Evolutionary conservation across 2,329 filamentous ascomycete genomes (phyloP).

Genomic region (Apiospora koreana): DNA sequence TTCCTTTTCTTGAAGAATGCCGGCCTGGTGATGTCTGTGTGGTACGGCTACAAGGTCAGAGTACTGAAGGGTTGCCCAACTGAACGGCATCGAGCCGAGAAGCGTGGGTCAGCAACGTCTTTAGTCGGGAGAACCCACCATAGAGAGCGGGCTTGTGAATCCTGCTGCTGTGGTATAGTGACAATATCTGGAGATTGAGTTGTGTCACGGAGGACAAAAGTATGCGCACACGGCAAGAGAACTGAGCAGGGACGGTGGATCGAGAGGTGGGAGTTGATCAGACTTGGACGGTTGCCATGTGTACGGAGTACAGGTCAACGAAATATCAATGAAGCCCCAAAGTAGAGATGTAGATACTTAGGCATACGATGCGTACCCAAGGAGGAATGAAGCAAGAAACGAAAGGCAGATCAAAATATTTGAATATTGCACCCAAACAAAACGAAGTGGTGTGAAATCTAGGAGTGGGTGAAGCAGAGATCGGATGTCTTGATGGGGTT

Average conservation of each 20-base stretch:
- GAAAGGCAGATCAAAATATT: not conserved
- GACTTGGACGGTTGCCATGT: not conserved
- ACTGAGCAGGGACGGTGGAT: not conserved
- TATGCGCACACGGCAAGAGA: not conserved
- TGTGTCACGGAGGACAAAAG: constrained; percentile 12
- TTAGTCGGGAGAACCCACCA: not conserved
- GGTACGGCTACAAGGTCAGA: not conserved
- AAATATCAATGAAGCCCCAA: not conserved
- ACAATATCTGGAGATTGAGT: constrained; percentile 5
- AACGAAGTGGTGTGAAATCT: not conserved
- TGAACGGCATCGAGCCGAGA: not conserved
- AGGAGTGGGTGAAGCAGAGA: not conserved
- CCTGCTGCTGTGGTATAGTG: constrained; percentile 1
- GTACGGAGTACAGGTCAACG: not conserved
- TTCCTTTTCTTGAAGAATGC: not conserved
- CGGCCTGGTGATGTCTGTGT: not conserved
- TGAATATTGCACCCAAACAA: too few relatives aligned
- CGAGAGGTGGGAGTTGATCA: not conserved
- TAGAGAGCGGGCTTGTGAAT: not conserved
- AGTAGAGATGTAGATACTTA: too few relatives aligned
- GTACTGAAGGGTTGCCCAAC: not conserved
- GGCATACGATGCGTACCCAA: not conserved
- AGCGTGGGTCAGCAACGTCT: not conserved
- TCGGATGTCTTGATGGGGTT: not conserved
- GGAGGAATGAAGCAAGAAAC: not conserved